Conservation (phyloP, 2,329 filamentous ascomycete genomes). For the Fusarium aywerte region DNA sequence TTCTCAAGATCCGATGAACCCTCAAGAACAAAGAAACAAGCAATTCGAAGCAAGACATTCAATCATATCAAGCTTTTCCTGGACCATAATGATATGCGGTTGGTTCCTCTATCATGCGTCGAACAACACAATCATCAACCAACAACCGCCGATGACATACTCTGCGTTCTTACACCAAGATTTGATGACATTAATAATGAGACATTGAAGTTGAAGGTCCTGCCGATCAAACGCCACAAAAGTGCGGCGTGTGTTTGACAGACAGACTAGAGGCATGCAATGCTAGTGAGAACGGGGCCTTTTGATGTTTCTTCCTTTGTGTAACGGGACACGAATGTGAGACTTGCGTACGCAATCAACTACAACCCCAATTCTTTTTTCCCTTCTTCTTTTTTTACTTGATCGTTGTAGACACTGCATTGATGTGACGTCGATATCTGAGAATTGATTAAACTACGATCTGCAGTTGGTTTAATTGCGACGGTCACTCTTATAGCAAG, state of each 20-base stretch:
- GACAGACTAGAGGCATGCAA: slow-evolving; percentile 16
- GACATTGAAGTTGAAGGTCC: slow-evolving; percentile 14
- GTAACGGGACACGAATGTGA: slow-evolving; percentile 31
- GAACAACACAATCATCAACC: neutral
- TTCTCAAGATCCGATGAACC: neutral
- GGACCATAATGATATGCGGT: neutral
- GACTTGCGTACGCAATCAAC: slow-evolving; percentile 32
- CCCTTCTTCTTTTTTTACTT: no score
- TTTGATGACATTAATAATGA: slow-evolving; percentile 22
- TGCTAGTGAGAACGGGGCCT: slow-evolving; percentile 1
- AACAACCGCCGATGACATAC: neutral
- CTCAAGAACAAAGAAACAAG: neutral
- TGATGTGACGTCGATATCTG: neutral
- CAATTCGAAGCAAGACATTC: neutral
- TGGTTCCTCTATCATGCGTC: neutral
- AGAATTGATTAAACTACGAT: neutral
- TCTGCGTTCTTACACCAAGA: neutral
- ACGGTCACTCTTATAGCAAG: neutral
- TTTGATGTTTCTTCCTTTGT: slow-evolving; percentile 6
- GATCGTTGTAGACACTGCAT: neutral
- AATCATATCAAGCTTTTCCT: neutral
- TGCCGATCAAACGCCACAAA: slow-evolving; percentile 25
- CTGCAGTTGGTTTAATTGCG: neutral
- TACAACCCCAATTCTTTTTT: neutral
- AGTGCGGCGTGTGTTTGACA: slow-evolving; percentile 16